These are phyloP conservation scores for Musa itinerans DNA, from an alignment of 176 grass and related monocot genomes.

Conservation along the genomic window DNA sequence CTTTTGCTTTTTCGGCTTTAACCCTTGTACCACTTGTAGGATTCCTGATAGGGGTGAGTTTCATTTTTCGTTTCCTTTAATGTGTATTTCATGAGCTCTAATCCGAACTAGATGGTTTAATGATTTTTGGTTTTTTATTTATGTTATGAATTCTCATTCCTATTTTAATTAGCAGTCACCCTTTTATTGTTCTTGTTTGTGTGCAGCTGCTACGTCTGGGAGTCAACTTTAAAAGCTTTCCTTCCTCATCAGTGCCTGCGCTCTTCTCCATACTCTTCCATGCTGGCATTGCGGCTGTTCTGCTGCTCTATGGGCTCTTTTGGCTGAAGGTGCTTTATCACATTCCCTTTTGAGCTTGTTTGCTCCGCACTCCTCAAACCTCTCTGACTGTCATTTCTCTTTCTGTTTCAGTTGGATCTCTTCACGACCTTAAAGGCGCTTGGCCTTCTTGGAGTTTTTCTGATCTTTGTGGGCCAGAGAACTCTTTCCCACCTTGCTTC, in stretches of 20 bases:
- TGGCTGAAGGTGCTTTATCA: constrained; percentile 62
- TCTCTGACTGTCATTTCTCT: neutral
- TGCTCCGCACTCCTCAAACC: neutral
- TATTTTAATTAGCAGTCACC: neutral
- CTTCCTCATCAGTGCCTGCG: constrained; percentile 45
- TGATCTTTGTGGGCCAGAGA: constrained; percentile 77
- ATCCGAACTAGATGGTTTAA: neutral
- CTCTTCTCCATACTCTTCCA: constrained; percentile 69
- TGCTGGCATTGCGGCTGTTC: constrained; percentile 60
- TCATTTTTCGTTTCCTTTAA: neutral
- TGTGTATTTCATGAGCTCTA: neutral
- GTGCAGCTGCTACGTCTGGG: constrained; percentile 56
- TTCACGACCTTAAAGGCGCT: constrained; percentile 85
- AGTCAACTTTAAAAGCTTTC: constrained; percentile 88
- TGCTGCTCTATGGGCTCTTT: constrained; percentile 87
- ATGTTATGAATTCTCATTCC: neutral
- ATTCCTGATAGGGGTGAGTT: constrained; percentile 79
- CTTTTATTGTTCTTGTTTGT: neutral
- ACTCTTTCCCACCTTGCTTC: constrained; percentile 59
- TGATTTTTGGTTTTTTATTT: neutral
- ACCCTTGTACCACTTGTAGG: constrained; percentile 57
- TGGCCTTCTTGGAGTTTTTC: constrained; percentile 45
- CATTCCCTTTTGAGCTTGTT: neutral
- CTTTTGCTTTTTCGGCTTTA: constrained; percentile 54
- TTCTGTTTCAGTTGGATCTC: constrained; percentile 73